Base-by-base conservation (phyloP, 805 yeast genomes). In the Candida odintsovae region DNA sequence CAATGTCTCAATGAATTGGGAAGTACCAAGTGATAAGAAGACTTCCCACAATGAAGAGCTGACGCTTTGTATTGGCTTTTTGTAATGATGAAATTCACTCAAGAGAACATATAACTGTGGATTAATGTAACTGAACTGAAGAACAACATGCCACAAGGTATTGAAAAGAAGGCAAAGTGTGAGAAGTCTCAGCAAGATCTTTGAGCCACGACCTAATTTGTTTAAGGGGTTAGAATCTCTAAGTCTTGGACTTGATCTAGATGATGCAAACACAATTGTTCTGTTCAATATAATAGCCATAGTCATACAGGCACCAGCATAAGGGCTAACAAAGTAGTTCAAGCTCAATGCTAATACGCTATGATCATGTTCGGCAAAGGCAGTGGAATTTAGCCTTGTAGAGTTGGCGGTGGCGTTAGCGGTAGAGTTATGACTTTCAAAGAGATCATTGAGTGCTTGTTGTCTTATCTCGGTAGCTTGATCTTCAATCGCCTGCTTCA, bases 1-100 rank as follows among this genome's bases (percentile, higher is more conserved):
- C 55, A 84, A 80, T 0, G 88, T 79, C 62, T 86, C 92, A 15
- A 80, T 62, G 44, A 82, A 80, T 57, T 81, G 82, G 55, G 80
- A 78, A 21, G 75, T 59, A 59, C 90, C 83, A 47, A 81, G 67
- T 2, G 78, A 64, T 26, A 79, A 57, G 56, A 78, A 86, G 73
- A 69, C 13, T 78, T 80, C 79, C 86, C 82, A 55, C 73, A 73
- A 52, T 75, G 71, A 21, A 66, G 71, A 10, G 78, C 73, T 7
- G 75, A 68, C 31, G 16, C 38, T 31, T 28, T 42, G 42, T n/a
- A 46, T 46, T 5, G 49, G 11, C 15, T 47, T 40, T 6, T 33
- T 44, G 9, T 42, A 35, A 20, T 41, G 31, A 15, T 50, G 47
- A 2, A 43, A 8, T 6, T 20, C 40, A 6, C 50, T 51, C 15